A percentile compares a stretch with the other conserved stretches of the same genome.
Evolutionary conservation across 768 basidiomycete species (phyloP).

Genomic region (Psilocybe azurescens): DNA sequence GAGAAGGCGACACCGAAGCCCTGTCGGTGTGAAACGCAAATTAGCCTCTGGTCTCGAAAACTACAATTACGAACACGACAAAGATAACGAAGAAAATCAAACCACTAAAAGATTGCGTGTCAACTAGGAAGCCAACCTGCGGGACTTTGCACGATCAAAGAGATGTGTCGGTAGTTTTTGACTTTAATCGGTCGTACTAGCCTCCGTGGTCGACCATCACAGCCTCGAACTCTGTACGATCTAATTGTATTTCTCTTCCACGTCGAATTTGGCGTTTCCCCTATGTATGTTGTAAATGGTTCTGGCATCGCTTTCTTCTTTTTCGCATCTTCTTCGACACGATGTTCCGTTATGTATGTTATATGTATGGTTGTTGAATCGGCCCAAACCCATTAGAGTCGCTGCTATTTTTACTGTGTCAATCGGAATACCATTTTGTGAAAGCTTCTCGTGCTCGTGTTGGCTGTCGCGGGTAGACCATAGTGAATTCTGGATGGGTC

Average conservation of each 20-base stretch:
- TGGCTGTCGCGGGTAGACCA: background rate
- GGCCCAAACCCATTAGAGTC: background rate
- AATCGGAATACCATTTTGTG: background rate
- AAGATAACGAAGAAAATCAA: too few relatives aligned
- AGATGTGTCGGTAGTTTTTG: background rate
- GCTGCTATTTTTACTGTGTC: background rate
- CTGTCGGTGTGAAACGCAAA: too few relatives aligned
- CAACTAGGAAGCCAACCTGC: too few relatives aligned
- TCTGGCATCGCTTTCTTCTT: background rate
- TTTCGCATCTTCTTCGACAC: background rate
- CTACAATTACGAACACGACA: too few relatives aligned
- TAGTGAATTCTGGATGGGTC: background rate
- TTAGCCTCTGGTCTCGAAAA: too few relatives aligned
- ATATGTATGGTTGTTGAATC: background rate
- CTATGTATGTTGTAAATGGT: background rate
- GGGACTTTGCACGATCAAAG: background rate
- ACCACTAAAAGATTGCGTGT: too few relatives aligned
- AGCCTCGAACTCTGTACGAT: background rate
- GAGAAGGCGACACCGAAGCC: too few relatives aligned
- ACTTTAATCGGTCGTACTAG: background rate
- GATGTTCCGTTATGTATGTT: background rate
- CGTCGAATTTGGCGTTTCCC: too few relatives aligned
- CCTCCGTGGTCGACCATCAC: background rate
- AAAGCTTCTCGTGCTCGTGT: background rate
- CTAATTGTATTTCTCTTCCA: background rate